Evolutionary conservation across 805 yeast species (phyloP).

Genomic region (Nakazawaea wyomingensis): DNA sequence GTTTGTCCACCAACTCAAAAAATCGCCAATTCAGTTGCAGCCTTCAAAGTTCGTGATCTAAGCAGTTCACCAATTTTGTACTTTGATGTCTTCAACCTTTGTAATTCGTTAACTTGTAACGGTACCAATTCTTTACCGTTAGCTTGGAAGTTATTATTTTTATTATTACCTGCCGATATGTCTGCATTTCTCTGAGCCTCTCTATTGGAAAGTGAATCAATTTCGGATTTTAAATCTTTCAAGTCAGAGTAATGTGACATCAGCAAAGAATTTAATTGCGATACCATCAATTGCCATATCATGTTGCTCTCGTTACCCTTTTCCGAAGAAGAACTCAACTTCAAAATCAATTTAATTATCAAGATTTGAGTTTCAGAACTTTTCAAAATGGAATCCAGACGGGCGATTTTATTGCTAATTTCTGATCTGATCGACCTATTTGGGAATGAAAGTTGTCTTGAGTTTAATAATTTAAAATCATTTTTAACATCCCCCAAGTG

Average conservation of each 20-base stretch:
- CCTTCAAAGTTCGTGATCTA: slow-evolving; percentile 2
- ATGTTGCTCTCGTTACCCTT: slow-evolving; percentile 21
- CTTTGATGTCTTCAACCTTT: background rate
- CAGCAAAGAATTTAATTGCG: slow-evolving; percentile 22
- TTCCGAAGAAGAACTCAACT: slow-evolving; percentile 20
- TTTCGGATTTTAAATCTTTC: slow-evolving; percentile 17
- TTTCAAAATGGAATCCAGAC: slow-evolving; percentile 14
- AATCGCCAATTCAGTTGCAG: background rate
- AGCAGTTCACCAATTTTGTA: slow-evolving; percentile 9
- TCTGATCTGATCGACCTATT: slow-evolving; percentile 12
- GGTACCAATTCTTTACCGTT: background rate
- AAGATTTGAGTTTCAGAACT: slow-evolving; percentile 22
- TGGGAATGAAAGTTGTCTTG: slow-evolving; percentile 19
- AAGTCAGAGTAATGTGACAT: slow-evolving; percentile 16
- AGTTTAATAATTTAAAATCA: background rate
- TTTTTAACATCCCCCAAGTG: background rate
- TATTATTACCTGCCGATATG: background rate
- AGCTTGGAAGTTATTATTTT: too few species aligned
- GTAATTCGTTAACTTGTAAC: background rate
- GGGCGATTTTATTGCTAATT: slow-evolving; percentile 13
- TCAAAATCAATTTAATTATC: slow-evolving; percentile 21
- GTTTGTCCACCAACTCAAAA: too few species aligned
- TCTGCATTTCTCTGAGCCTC: background rate
- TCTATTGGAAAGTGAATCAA: background rate
- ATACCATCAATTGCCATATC: slow-evolving; percentile 23